These are phyloP conservation scores for Collybia sp. DNA, from an alignment of 768 basidiomycete species.

Conservation along the genomic window DNA sequence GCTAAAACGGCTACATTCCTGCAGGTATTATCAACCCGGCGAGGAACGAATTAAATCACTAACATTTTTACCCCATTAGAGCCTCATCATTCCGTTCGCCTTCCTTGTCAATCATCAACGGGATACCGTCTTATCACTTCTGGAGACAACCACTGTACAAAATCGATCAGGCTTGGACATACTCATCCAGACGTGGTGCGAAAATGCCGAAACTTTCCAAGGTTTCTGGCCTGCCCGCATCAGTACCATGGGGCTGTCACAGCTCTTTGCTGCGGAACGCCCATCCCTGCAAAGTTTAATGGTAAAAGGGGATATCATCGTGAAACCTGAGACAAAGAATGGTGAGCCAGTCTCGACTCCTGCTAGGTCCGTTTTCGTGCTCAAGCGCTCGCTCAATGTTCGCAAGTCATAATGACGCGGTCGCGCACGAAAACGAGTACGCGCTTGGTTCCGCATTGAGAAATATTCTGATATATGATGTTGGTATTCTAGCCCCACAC, in stretches of 20 bases:
- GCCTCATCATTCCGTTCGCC: conserved; percentile 88
- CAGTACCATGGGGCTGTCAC: conserved; percentile 76
- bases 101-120: conserved; percentile 88
- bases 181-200: conserved; percentile 90
- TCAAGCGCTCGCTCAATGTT: conserved; percentile 16
- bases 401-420: conserved; percentile 91
- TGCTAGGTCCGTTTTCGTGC: conserved; percentile 2
- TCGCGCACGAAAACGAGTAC: conserved; percentile 84
- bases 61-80: conserved; percentile 36
- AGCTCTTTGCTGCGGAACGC: conserved; percentile 66
- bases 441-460: conserved; percentile 32
- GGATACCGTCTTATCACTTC: conserved; percentile 70
- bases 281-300: conserved; percentile 59
- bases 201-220: conserved; percentile 91
- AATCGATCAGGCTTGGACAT: conserved; percentile 75
- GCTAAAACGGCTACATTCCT: conserved; percentile 91
- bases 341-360: conserved; percentile 44
- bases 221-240: conserved; percentile 91
- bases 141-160: conserved; percentile 62
- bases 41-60: background rate
- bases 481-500: conserved; percentile 57
- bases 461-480: conserved; percentile 2
- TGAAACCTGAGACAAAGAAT: conserved; percentile 75
- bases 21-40: conserved; percentile 47
- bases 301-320: conserved; percentile 91